Evolutionary conservation across 2,329 filamentous ascomycete genomes (phyloP).

Genomic region (Plenodomus lindquistii): DNA sequence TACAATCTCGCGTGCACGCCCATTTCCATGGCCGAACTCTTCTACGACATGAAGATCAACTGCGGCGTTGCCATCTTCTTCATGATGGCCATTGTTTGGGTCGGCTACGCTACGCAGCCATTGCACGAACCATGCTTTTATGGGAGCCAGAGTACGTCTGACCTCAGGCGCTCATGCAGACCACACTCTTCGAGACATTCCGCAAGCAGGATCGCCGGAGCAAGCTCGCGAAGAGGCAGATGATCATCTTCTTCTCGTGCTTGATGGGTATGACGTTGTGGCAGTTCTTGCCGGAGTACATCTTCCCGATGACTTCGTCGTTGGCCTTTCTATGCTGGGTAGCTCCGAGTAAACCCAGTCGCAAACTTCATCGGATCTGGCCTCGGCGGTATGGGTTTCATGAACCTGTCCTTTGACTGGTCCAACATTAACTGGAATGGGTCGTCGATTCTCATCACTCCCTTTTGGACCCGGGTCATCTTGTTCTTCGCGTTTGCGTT

Average conservation of each 20-base stretch:
- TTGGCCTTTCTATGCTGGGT: slow-evolving; percentile 68
- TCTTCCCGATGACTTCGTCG: slow-evolving; percentile 63
- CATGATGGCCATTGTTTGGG: slow-evolving; percentile 63
- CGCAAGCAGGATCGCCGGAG: slow-evolving; percentile 57
- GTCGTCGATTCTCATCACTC: slow-evolving; percentile 51
- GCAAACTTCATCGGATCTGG: slow-evolving; percentile 66
- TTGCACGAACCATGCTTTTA: slow-evolving; percentile 61
- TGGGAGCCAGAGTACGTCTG: slow-evolving; percentile 61
- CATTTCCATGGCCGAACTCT: slow-evolving; percentile 61
- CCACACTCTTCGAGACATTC: slow-evolving; percentile 62
- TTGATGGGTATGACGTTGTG: slow-evolving; percentile 60
- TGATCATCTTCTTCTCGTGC: slow-evolving; percentile 60
- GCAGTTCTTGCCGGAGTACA: slow-evolving; percentile 66
- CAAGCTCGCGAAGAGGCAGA: slow-evolving; percentile 57
- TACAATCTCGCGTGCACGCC: slow-evolving; percentile 50
- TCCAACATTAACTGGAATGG: slow-evolving; percentile 59
- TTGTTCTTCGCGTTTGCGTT: slow-evolving; percentile 59
- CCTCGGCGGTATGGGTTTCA: slow-evolving; percentile 64
- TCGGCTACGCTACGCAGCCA: slow-evolving; percentile 62
- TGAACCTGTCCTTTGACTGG: slow-evolving; percentile 65
- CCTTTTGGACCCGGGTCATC: slow-evolving; percentile 63
- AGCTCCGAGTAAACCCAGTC: slow-evolving; percentile 58
- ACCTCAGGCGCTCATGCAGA: slow-evolving; percentile 60
- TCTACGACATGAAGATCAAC: slow-evolving; percentile 58
- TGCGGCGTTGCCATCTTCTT: slow-evolving; percentile 62